Evolutionary conservation across 176 grass and related monocot genomes (phyloP).

Genomic region (Neostapfia colusana): DNA sequence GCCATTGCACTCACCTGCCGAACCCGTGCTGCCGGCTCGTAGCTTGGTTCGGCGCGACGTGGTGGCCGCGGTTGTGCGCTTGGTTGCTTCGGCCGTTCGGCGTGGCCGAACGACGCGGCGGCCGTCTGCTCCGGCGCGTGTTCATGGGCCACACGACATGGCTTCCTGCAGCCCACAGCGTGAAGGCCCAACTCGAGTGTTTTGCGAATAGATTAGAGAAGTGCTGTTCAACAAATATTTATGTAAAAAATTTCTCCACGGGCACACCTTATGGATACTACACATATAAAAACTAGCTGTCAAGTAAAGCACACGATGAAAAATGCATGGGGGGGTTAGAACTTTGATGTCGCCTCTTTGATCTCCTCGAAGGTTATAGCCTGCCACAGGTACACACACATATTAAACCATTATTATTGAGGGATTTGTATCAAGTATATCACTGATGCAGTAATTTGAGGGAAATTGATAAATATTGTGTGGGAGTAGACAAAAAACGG

Average conservation of each 20-base stretch:
- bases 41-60: neutral
- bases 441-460: neutral
- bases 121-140: too few species aligned
- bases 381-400: constrained; percentile 33
- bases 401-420: neutral
- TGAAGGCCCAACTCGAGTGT: neutral
- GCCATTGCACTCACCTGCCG: constrained; percentile 7
- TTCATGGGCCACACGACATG: neutral
- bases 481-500: neutral
- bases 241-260: neutral
- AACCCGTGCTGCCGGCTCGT: constrained; percentile 2
- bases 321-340: constrained; percentile 35
- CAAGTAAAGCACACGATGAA: neutral
- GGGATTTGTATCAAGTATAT: neutral
- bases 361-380: constrained; percentile 73
- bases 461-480: constrained; percentile 1
- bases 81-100: neutral
- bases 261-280: constrained; percentile 27
- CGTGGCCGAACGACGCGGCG: too few species aligned
- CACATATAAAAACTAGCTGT: constrained; percentile 16
- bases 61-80: neutral
- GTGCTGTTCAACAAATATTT: constrained; percentile 20
- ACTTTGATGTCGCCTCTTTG: constrained; percentile 78
- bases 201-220: neutral
- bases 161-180: neutral